Base-by-base conservation (phyloP, 768 basidiomycete species). In the Collybia nuda region DNA sequence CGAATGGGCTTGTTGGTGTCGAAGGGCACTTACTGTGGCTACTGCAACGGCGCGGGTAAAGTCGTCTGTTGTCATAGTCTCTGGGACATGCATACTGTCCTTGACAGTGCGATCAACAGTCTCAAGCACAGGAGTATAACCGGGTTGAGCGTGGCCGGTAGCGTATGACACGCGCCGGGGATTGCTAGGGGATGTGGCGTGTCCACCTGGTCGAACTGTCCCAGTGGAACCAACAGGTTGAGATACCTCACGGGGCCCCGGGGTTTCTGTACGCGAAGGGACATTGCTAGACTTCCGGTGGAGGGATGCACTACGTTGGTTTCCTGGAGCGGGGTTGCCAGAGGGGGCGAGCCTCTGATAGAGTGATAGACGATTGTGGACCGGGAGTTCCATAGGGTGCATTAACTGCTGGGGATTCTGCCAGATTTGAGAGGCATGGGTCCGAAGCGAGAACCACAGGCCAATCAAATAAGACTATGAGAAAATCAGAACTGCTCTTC, bases 381-480 rank as follows among this genome's bases (percentile, higher is more conserved):
- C 64, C 5, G 81, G 75, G 15, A 86, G 61, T 39, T 91, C 90
- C 45, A 81, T 67, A 2, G 81, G 72, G 32, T 91, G 83, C 46
- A 93, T 68, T 2, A 94, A 75, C 42, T 85, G 87, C 53, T 89
- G 93, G 2, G 95, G 95, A 64, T 98, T 98, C 65, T 98, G 94
- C 97, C 97, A 99, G 58, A 99, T 99, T 65, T 98, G 97, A 12
- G 89, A 86, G 6, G 97, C 97, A 64, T 99, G 97, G 1, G 97
- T 99, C 41, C 93, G 87, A 15, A 99, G 83, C 35, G 97, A 98
- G 75, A 99, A 99, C 97, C 97, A 98, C 0, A 98, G 77, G 29
- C 97, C 97, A 52, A 98, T 82, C 40, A 98, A 81, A 67, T 99
- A 99, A 1, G 97, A 98, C 94, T 98, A 40, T 28, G 17, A 39